These are phyloP conservation scores for Immersiella caudata DNA, from an alignment of 495 filamentous ascomycete genomes.

Conservation along the genomic window DNA sequence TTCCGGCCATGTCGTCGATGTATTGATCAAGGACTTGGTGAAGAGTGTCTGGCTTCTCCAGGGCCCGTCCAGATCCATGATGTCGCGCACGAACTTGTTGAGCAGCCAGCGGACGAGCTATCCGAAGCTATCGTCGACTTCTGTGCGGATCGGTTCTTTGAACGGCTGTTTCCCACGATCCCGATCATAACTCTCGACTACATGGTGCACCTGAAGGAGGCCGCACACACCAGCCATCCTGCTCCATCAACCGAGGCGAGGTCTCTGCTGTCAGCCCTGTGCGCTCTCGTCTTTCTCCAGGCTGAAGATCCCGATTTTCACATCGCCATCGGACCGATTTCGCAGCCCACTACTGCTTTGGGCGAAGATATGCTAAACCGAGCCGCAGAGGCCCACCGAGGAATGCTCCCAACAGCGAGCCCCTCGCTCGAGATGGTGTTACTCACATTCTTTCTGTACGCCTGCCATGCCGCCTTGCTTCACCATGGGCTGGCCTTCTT, in stretches of 20 bases:
- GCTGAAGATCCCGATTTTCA: constrained; percentile 34
- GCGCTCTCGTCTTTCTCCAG: constrained; percentile 40
- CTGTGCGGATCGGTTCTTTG: constrained; percentile 45
- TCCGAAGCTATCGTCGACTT: constrained; percentile 31
- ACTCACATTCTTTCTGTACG: constrained; percentile 73
- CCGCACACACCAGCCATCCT: constrained; percentile 15
- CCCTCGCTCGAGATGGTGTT: constrained; percentile 63
- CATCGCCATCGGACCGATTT: neutral
- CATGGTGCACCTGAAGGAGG: constrained; percentile 29
- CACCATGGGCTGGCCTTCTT: constrained; percentile 64
- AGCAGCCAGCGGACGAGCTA: constrained; percentile 5
- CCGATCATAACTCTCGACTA: constrained; percentile 41
- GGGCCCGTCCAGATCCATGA: neutral
- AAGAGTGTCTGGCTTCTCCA: constrained; percentile 23
- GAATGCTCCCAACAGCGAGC: constrained; percentile 6
- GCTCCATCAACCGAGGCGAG: constrained; percentile 34
- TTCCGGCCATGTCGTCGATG: constrained; percentile 37
- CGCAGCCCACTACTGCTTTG: neutral
- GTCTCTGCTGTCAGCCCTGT: constrained; percentile 40
- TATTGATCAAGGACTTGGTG: constrained; percentile 29
- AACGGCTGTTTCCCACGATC: constrained; percentile 46
- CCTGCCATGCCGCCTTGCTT: constrained; percentile 67
- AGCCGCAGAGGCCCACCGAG: neutral
- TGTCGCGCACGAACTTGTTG: neutral
- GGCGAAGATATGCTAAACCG: neutral